phyloP scores from a whole-genome alignment of 2,329 filamentous ascomycete species.

The Ophiostoma piceae region DNA sequence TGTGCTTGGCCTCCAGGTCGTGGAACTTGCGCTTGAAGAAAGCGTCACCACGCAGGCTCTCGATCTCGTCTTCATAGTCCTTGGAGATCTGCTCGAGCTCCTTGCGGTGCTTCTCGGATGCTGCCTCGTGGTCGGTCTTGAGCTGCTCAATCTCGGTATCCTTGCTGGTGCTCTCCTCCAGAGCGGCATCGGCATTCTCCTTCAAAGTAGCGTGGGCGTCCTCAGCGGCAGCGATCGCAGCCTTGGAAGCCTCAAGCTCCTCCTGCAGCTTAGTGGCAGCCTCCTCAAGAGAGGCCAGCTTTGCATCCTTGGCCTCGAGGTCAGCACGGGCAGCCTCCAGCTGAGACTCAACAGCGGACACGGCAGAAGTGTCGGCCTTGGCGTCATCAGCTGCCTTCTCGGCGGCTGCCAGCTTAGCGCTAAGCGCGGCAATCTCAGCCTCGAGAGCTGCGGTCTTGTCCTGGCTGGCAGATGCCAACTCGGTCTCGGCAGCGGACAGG shows the following conservation, averaged over 20 bases:
- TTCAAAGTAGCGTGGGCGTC: slow-evolving; percentile 29
- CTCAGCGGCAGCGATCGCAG: slow-evolving; percentile 40
- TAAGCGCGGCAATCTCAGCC: slow-evolving; percentile 48
- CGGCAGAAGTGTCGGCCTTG: slow-evolving; percentile 39
- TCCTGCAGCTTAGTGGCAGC: slow-evolving; percentile 38
- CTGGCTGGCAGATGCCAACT: slow-evolving; percentile 43
- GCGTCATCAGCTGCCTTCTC: slow-evolving; percentile 43
- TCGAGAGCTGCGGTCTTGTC: slow-evolving; percentile 48
- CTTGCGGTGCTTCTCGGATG: slow-evolving; percentile 48
- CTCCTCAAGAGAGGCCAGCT: slow-evolving; percentile 40
- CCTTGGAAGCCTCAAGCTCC: slow-evolving; percentile 36
- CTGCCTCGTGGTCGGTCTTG: slow-evolving; percentile 43
- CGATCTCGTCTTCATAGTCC: slow-evolving; percentile 61
- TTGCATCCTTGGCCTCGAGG: slow-evolving; percentile 41
- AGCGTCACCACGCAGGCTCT: slow-evolving; percentile 57
- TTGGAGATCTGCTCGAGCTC: slow-evolving; percentile 54
- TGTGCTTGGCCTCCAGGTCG: slow-evolving; percentile 54
- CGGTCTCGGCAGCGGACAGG: slow-evolving; percentile 44
- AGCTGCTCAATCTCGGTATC: slow-evolving; percentile 47
- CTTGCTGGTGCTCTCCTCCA: slow-evolving; percentile 42
- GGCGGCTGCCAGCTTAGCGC: slow-evolving; percentile 43
- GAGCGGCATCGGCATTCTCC: slow-evolving; percentile 39
- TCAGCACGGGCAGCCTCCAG: slow-evolving; percentile 44
- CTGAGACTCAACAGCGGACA: slow-evolving; percentile 39
- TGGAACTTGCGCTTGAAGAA: slow-evolving; percentile 61